Evolutionary conservation across 331 rosid species (phyloP).

Genomic region (Pyrus hybrid): DNA sequence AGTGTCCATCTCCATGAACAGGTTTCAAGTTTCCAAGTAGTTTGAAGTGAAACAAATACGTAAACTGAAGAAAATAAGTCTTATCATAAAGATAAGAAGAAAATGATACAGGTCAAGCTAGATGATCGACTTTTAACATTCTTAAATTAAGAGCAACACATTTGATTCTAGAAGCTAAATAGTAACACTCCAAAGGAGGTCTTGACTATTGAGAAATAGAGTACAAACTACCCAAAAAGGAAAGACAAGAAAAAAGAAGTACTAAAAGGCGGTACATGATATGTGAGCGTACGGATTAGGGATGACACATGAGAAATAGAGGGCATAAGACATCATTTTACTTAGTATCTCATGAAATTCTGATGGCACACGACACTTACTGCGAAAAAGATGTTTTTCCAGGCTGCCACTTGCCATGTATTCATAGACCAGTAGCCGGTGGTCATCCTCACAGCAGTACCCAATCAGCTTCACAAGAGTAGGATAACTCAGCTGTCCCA

Average conservation of each 20-base stretch:
- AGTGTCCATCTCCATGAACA: not conserved
- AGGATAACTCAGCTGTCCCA: slow-evolving; percentile 71
- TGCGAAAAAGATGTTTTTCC: slow-evolving; percentile 84
- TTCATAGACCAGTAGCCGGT: slow-evolving; percentile 75
- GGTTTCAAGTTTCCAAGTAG: not conserved
- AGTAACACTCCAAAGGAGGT: not conserved
- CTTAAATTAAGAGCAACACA: not conserved
- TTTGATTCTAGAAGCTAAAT: not conserved
- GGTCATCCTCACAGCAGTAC: slow-evolving; percentile 87
- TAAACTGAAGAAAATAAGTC: not conserved
- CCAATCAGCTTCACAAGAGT: slow-evolving; percentile 89
- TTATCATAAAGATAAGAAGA: not conserved
- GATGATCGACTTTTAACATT: not conserved
- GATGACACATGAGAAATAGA: no score
- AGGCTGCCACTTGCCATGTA: slow-evolving; percentile 90
- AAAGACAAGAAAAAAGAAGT: no score
- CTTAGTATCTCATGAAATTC: not conserved
- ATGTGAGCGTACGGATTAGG: no score
- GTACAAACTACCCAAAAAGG: not conserved
- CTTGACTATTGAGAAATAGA: not conserved
- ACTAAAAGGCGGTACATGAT: no score
- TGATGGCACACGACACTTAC: slow-evolving; percentile 34
- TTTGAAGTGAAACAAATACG: not conserved
- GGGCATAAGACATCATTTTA: not conserved
- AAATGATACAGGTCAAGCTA: not conserved